A percentile compares a stretch with the other conserved stretches of the same genome.
Conservation (phyloP, 2,329 filamentous ascomycete genomes). For the Fusarium dlaminii region DNA sequence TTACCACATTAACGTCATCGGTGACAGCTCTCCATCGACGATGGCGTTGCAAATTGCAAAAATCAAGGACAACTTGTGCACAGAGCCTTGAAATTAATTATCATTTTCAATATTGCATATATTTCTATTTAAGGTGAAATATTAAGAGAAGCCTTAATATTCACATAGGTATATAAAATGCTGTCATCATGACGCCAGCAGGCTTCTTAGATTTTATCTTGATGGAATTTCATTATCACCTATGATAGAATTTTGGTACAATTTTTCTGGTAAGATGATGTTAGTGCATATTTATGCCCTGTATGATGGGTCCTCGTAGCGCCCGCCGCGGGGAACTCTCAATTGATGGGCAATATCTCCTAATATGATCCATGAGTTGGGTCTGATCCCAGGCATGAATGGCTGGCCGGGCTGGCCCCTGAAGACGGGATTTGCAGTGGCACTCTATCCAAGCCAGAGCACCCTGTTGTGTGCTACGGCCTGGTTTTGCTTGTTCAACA, state of each 20-base stretch:
- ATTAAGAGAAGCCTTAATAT: not conserved
- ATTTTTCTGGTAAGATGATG: not conserved
- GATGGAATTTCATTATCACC: not conserved
- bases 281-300: constrained; percentile 12
- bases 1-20: constrained; percentile 29
- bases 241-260: constrained; percentile 3
- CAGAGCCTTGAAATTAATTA: constrained; percentile 14
- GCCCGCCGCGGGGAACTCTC: constrained; percentile 17
- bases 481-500: constrained; percentile 22
- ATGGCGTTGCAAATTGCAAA: constrained; percentile 27
- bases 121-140: not conserved
- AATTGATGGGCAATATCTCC: not conserved
- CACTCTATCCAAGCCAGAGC: not conserved
- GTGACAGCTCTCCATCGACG: constrained; percentile 21
- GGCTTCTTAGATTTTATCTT: not conserved
- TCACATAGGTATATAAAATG: not conserved
- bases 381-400: not conserved
- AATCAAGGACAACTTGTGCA: constrained; percentile 32
- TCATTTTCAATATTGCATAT: not conserved
- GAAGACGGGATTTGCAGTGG: not conserved
- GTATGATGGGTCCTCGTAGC: constrained; percentile 2
- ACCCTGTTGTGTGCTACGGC: constrained; percentile 6
- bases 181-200: constrained; percentile 13
- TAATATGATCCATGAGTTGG: not conserved
- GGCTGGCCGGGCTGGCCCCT: not conserved